A percentile compares a stretch with the other conserved stretches of the same genome.
Conservation (phyloP, 768 basidiomycete genomes). For the Mycena indigotica region DNA sequence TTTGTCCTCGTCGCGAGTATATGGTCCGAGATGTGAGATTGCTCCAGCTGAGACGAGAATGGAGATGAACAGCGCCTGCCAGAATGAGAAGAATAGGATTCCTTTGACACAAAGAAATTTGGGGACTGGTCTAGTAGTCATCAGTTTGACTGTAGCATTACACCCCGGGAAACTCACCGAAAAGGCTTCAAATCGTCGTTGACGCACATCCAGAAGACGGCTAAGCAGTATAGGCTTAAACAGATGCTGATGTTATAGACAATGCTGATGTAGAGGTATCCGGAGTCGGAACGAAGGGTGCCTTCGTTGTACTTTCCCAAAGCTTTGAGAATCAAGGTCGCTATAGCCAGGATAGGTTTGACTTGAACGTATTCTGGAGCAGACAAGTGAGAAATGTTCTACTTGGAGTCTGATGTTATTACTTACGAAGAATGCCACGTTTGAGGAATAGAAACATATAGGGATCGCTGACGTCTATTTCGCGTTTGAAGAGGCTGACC, state of each 20-base stretch:
- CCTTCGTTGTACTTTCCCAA: slow-evolving; percentile 90
- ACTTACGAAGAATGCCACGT: slow-evolving; percentile 88
- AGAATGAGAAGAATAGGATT: slow-evolving; percentile 97
- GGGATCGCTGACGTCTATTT: slow-evolving; percentile 93
- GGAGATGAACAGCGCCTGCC: slow-evolving; percentile 89
- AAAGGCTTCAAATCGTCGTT: slow-evolving; percentile 88
- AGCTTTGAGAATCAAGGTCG: slow-evolving; percentile 85
- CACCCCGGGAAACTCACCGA: slow-evolving; percentile 48
- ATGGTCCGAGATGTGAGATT: slow-evolving; percentile 81
- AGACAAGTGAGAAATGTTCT: no score
- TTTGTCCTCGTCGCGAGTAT: slow-evolving; percentile 77
- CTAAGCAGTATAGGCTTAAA: slow-evolving; percentile 84
- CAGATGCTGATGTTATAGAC: slow-evolving; percentile 84
- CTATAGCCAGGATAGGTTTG: slow-evolving; percentile 86
- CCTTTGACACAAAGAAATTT: slow-evolving; percentile 99
- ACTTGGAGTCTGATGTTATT: no score
- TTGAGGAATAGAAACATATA: slow-evolving; percentile 93
- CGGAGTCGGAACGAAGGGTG: slow-evolving; percentile 78
- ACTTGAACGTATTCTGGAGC: slow-evolving; percentile 93
- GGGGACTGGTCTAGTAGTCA: slow-evolving; percentile 69
- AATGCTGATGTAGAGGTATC: slow-evolving; percentile 89
- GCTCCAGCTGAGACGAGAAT: slow-evolving; percentile 81
- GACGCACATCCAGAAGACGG: slow-evolving; percentile 96
- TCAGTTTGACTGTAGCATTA: neutral
- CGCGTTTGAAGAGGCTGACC: slow-evolving; percentile 75